Base-by-base conservation (phyloP, 108 stramenopile species). In the Hondaea fermentalgiana region DNA sequence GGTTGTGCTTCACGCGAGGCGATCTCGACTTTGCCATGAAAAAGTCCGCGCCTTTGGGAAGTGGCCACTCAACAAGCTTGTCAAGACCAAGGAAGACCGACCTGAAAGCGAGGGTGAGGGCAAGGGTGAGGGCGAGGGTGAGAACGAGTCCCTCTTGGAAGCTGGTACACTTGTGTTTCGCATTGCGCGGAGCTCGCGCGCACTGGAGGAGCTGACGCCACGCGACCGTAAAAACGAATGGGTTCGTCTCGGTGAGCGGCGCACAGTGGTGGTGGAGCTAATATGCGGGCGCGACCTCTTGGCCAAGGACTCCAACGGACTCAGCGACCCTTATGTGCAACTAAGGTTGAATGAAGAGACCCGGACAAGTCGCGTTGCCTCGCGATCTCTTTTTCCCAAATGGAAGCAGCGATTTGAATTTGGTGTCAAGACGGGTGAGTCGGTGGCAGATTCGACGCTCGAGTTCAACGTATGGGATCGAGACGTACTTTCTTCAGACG, bases 401-500 rank as follows among this genome's bases (percentile, higher is more conserved):
- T 83, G 76, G 76, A 47, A 53, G 28, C 76, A 83, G 76, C 76
- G 76, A 6, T 83, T 83, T 53, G 76, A 83, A 45, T 83, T 83
- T 35, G 12, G 6, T 12, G 23, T 83, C 10, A 23, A 17, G 14
- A 23, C 25, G 23, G 76, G 23, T 6, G 23, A 47, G 6, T 3
- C 16, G 21, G 14, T 14, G 8, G 14, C 55, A 2, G 45, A 47
- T 45, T 6, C 6, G 6, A 12, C 6, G 45, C 51, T 83, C 19
- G 14, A 47, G 23, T 12, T 83, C 10, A 12, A 35, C 8, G n/a
- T 47, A 6, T 12, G 3, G 76, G 76, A 83, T 23, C 45, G 51
- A 6, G 76, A 83, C 51, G 6, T 83, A 16, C 4, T 83, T 28
- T 83, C 76, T 35, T 6, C 49, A 0, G 51, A 83, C 51, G 76